phyloP scores from a whole-genome alignment of 2,329 filamentous ascomycete genomes.

The Remersonia thermophila region DNA sequence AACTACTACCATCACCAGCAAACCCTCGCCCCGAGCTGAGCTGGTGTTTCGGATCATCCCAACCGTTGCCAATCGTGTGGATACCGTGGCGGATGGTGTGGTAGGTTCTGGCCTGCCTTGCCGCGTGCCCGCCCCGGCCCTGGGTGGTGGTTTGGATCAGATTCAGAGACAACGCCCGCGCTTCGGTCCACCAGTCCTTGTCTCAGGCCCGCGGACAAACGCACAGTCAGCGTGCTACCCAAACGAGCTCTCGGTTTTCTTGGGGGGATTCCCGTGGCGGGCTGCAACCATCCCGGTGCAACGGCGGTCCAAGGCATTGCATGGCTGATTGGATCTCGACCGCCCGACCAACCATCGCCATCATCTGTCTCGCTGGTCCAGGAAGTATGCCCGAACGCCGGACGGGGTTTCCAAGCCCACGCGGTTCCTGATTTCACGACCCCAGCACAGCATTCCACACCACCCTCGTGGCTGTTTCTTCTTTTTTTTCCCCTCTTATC shows the following conservation, averaged over 20 bases:
- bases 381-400: slow-evolving; percentile 3
- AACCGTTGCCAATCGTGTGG: too few relatives aligned
- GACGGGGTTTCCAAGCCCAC: background rate
- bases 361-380: slow-evolving; percentile 1
- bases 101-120: too few relatives aligned
- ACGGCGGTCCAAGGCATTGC: slow-evolving; percentile 4
- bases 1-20: too few relatives aligned
- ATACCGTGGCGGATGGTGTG: background rate
- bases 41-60: too few relatives aligned
- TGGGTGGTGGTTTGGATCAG: too few relatives aligned
- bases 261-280: slow-evolving; percentile 1
- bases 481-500: background rate
- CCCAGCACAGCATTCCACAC: slow-evolving; percentile 3
- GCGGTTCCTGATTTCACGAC: background rate
- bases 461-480: background rate
- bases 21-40: too few relatives aligned
- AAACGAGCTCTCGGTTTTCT: background rate
- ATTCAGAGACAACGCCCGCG: too few relatives aligned
- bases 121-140: too few relatives aligned
- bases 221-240: background rate
- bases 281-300: slow-evolving; percentile 9
- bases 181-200: too few relatives aligned
- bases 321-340: slow-evolving; percentile 5
- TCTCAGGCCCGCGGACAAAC: too few relatives aligned
- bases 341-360: slow-evolving; percentile 4